Percentiles rank a stretch among this genome's conserved stretches.
Conservation (phyloP, 1,284 basidiomycete genomes). For the Trichosporon coremiiforme region DNA sequence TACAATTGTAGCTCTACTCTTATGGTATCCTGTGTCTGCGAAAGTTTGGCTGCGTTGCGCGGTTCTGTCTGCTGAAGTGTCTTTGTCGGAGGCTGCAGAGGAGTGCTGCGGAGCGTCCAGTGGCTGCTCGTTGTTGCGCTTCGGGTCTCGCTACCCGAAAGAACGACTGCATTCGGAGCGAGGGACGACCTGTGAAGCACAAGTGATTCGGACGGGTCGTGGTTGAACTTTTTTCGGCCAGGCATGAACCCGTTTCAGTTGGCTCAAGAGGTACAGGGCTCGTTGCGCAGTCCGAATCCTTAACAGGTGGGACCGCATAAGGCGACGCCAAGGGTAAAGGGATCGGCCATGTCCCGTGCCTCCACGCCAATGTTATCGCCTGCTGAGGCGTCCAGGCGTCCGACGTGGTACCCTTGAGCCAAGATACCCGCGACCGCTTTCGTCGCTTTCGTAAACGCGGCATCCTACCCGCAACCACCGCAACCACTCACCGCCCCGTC, state of each 20-base stretch:
- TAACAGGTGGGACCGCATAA: background rate
- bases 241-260: background rate
- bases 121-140: too few species aligned
- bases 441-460: too few species aligned
- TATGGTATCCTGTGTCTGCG: background rate
- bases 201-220: background rate
- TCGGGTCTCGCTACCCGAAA: background rate
- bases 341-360: slow-evolving; percentile 1
- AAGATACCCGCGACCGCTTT: background rate
- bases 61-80: too few species aligned
- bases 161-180: background rate
- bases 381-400: background rate
- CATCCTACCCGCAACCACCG: too few species aligned
- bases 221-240: background rate
- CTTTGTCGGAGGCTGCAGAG: too few species aligned
- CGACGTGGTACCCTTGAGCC: background rate
- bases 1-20: slow-evolving; percentile 36
- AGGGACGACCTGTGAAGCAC: background rate
- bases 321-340: background rate
- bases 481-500: background rate
- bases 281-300: background rate
- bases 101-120: too few species aligned
- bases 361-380: slow-evolving; percentile 2
- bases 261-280: too few species aligned
- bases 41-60: background rate